Percentiles rank a stretch among this genome's conserved stretches.
These are phyloP conservation scores for Plasmodium malariae DNA, from an alignment of 169 alveolate genomes.

Conservation along the genomic window DNA sequence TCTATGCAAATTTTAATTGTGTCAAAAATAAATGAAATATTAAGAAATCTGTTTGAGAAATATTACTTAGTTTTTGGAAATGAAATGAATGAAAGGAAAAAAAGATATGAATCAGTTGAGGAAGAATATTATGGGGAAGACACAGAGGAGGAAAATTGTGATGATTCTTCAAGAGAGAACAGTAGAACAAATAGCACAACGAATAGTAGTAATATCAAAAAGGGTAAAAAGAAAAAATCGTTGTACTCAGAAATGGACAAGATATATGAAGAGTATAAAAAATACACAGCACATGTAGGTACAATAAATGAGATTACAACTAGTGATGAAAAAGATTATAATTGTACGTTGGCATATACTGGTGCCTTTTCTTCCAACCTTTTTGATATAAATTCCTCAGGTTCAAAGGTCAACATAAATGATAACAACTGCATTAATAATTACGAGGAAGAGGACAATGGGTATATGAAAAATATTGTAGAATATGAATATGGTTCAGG, in stretches of 20 bases:
- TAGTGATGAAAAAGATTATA: too few relatives aligned
- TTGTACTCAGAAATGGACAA: not conserved
- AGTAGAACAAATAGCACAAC: not conserved
- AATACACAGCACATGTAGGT: not conserved
- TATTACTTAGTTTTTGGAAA: not conserved
- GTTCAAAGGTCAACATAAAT: too few relatives aligned
- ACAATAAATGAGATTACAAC: not conserved
- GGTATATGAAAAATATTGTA: not conserved
- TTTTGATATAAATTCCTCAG: too few relatives aligned
- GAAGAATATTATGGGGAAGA: not conserved
- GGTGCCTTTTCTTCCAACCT: too few relatives aligned
- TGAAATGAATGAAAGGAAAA: constrained; percentile 7
- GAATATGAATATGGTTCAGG: not conserved
- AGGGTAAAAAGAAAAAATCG: not conserved
- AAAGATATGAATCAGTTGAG: not conserved
- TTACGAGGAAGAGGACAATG: not conserved
- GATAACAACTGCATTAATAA: too few relatives aligned
- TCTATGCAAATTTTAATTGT: constrained; percentile 36
- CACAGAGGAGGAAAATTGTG: not conserved
- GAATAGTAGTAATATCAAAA: not conserved
- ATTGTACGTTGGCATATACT: too few relatives aligned
- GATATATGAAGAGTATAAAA: not conserved
- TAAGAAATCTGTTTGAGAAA: constrained; percentile 11
- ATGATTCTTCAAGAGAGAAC: not conserved
- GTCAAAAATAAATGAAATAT: constrained; percentile 55